Conservation (phyloP, 768 basidiomycete species). For the Clitopilus passeckerianus region DNA sequence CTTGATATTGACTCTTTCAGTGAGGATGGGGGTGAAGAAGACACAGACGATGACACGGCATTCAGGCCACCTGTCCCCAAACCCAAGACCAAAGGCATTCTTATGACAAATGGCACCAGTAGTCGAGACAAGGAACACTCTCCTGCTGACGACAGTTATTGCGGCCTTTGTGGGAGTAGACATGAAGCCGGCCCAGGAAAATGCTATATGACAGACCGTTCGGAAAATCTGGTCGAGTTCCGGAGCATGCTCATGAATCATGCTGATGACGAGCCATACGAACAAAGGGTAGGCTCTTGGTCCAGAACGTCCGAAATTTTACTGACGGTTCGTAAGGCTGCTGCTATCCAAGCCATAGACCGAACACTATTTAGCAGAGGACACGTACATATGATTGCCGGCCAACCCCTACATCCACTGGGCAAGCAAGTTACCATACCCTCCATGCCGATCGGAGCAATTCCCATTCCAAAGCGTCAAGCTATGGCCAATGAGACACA, state of each 20-base stretch:
- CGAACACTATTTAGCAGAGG: conserved; percentile 53
- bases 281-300: conserved; percentile 46
- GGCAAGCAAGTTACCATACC: conserved; percentile 10
- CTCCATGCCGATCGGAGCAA: not conserved
- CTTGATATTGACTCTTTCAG: conserved; percentile 14
- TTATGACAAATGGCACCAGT: not conserved
- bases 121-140: conserved; percentile 5
- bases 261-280: conserved; percentile 61
- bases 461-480: not conserved
- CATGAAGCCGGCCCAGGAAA: conserved; percentile 42
- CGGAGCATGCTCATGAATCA: conserved; percentile 61
- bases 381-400: conserved; percentile 47
- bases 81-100: conserved; percentile 11
- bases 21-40: conserved; percentile 14
- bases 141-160: conserved; percentile 21
- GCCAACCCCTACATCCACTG: conserved; percentile 60
- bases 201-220: conserved; percentile 63
- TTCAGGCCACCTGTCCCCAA: conserved; percentile 7
- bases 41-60: conserved; percentile 6
- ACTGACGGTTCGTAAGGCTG: conserved; percentile 24
- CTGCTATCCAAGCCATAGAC: conserved; percentile 69
- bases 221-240: conserved; percentile 65
- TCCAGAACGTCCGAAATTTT: not conserved
- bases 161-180: conserved; percentile 56
- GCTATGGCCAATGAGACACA: not conserved